Evolutionary conservation across 2,329 filamentous ascomycete genomes (phyloP).

Genomic region (Myriosclerotinia scirpicola): DNA sequence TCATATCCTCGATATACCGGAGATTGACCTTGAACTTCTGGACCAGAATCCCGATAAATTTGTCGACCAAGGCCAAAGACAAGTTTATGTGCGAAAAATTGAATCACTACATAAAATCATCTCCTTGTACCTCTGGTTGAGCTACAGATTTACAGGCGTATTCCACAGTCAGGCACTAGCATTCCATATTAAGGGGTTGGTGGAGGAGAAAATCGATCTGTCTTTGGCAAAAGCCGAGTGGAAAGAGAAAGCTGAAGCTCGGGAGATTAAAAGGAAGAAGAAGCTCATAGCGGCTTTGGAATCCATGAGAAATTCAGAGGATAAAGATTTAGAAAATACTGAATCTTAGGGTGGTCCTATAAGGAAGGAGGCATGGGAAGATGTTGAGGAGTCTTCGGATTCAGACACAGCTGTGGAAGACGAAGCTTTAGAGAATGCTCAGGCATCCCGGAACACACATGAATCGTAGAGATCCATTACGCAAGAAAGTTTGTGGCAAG

Average conservation of each 20-base stretch:
- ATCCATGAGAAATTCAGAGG: background rate
- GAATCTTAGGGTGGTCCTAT: background rate
- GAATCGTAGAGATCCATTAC: background rate
- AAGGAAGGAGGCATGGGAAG: background rate
- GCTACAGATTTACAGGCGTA: conserved; percentile 80
- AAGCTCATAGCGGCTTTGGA: background rate
- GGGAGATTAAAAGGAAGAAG: background rate
- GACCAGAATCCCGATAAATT: conserved; percentile 44
- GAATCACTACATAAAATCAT: conserved; percentile 80
- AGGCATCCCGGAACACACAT: background rate
- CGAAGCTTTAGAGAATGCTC: background rate
- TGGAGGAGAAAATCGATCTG: conserved; percentile 68
- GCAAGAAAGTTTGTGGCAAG: background rate
- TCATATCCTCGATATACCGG: conserved; percentile 70
- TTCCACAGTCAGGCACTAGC: conserved; percentile 75
- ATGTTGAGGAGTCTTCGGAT: background rate
- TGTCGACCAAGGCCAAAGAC: conserved; percentile 40
- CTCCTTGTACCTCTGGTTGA: conserved; percentile 89
- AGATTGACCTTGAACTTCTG: conserved; percentile 69
- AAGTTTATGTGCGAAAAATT: conserved; percentile 58
- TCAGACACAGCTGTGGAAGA: background rate
- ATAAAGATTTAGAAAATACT: background rate
- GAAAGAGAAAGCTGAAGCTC: conserved; percentile 7
- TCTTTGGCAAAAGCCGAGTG: conserved; percentile 15
- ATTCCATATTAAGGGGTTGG: conserved; percentile 73